Evolutionary conservation across 768 basidiomycete species (phyloP), one percentile per base, ranked within the genome.

Genomic region (Boletus eberwhitei): DNA sequence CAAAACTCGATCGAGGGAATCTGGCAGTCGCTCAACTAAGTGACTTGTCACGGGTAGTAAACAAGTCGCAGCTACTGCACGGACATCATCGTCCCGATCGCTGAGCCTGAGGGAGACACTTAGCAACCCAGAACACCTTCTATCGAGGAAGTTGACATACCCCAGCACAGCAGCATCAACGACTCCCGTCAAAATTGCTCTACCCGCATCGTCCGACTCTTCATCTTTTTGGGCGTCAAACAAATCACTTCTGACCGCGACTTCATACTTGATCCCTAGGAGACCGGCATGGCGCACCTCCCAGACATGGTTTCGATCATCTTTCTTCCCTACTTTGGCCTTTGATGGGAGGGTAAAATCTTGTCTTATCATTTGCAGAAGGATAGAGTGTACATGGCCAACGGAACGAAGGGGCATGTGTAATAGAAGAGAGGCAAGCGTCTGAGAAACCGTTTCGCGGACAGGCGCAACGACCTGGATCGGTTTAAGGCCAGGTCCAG

Each of bases 271-370:
- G 70, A 99, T 85, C 1, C 97, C 97, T 9, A 98, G 80, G 55
- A 99, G 74, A 29, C 97, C 97, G n/a, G 97, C 95, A 75, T 99
- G 97, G 51, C 96, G 81, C 47, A 99, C 88, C 72, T 98, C 93
- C 97, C 97, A 99, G 8, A 93, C 81, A 70, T 95, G 91, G 50
- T 67, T 72, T 42, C 61, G 73, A 74, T 61, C 75, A 45, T 65
- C 68, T 75, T 59, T 70, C 46, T 68, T 72, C 49, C 70, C 64
- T 39, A 62, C 54, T 42, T 62, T 64, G 35, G 66, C 60, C 54
- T 70, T 75, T 21, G 73, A 55, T 19, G 77, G 74, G 36, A 81
- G 69, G 1, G 76, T 71, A 68, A 90, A 90, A 55, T 90, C 84
- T 73, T 98, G 97, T 57, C 86, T 81, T 62, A 98, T 93, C 97